Evolutionary conservation across 208 protist genomes (phyloP).

Genomic region (Leishmania braziliensis): DNA sequence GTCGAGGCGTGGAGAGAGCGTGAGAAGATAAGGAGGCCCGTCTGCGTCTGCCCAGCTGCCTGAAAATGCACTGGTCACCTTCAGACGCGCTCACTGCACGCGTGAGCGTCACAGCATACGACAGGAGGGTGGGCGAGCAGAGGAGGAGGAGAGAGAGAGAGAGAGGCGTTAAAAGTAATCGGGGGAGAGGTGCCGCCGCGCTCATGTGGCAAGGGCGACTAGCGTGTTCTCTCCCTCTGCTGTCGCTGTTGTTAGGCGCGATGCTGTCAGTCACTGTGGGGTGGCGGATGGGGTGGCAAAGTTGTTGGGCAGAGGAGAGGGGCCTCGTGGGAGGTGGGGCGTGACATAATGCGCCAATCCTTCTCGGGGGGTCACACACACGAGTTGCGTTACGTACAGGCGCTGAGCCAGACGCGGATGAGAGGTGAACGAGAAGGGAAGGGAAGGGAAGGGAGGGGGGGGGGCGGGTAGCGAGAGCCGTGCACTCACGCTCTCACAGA

Average conservation of each 20-base stretch:
- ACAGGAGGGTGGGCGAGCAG: neutral
- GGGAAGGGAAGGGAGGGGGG: neutral
- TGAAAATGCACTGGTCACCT: neutral
- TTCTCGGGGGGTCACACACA: too few relatives aligned
- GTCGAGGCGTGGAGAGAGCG: neutral
- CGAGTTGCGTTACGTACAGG: too few relatives aligned
- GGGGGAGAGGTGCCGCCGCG: neutral
- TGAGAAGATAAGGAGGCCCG: neutral
- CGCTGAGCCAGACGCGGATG: neutral
- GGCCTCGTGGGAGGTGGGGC: neutral
- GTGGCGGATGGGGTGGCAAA: neutral
- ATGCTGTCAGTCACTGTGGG: neutral
- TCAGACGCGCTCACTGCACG: too few relatives aligned
- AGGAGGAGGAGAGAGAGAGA: neutral
- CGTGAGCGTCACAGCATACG: too few relatives aligned
- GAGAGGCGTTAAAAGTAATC: neutral
- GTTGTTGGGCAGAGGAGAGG: neutral
- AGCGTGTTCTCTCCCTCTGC: neutral
- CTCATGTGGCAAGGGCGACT: neutral
- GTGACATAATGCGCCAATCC: neutral
- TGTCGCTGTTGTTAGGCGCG: neutral
- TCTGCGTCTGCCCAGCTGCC: neutral
- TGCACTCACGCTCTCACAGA: neutral
- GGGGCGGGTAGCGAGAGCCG: neutral
- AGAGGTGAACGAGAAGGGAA: neutral